Evolutionary conservation across 495 filamentous ascomycete species (phyloP).

Genomic region (Penicillium pancosmium): DNA sequence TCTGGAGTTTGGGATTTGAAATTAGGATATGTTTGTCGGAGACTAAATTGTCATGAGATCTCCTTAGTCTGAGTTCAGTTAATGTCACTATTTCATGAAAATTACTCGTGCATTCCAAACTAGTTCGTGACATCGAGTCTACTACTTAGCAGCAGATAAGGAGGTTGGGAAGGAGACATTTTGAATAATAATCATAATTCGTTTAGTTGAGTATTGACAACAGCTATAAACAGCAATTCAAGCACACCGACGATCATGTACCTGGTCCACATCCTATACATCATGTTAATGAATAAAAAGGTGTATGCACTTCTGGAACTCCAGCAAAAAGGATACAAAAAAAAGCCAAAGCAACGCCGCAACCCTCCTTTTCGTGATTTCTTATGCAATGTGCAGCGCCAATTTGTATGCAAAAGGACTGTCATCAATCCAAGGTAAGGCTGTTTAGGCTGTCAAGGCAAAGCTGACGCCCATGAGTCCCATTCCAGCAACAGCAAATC

Average conservation of each 20-base stretch:
- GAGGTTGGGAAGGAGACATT: background rate
- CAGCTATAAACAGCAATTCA: background rate
- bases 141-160: no score
- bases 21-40: background rate
- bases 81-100: conserved; percentile 7
- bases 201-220: background rate
- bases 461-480: conserved; percentile 82
- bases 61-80: conserved; percentile 10
- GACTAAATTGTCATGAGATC: conserved; percentile 4
- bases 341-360: background rate
- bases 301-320: background rate
- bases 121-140: no score
- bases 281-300: background rate
- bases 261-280: background rate
- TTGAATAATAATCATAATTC: background rate
- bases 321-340: background rate
- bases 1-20: conserved; percentile 7
- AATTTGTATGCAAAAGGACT: conserved; percentile 4
- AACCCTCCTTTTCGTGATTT: background rate
- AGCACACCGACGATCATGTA: background rate
- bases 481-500: conserved; percentile 90
- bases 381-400: background rate
- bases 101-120: no score
- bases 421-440: background rate
- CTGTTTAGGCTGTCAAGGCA: conserved; percentile 68